These are phyloP conservation scores for Psilocybe cyanescens DNA, from an alignment of 768 basidiomycete species.

Conservation along the genomic window DNA sequence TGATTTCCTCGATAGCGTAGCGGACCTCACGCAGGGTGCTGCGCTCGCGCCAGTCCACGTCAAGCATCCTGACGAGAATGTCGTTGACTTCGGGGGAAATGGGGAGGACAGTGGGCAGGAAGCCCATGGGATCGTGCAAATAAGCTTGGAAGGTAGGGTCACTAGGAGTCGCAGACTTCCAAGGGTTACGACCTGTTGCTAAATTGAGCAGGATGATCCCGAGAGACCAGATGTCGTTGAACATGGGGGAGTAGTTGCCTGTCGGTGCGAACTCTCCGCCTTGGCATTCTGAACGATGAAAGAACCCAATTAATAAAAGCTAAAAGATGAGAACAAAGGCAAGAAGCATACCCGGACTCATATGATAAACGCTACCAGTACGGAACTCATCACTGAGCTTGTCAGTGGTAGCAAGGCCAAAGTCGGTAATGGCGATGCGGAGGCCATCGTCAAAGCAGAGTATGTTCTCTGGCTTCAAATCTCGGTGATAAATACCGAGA, in stretches of 20 bases:
- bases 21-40: constrained; percentile 56
- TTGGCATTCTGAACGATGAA: constrained; percentile 75
- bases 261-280: constrained; percentile 77
- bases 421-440: constrained; percentile 90
- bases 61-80: constrained; percentile 78
- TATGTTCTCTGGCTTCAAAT: constrained; percentile 97
- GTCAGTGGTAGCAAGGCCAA: constrained; percentile 93
- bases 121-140: constrained; percentile 75
- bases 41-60: constrained; percentile 50
- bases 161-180: constrained; percentile 87
- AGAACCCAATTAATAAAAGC: constrained; percentile 6
- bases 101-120: constrained; percentile 87
- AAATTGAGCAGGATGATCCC: constrained; percentile 98
- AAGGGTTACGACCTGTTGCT: constrained; percentile 96
- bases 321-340: not conserved
- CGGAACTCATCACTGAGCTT: constrained; percentile 88
- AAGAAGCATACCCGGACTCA: constrained; percentile 81
- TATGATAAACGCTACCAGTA: constrained; percentile 95
- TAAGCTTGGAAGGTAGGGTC: constrained; percentile 96
- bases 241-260: constrained; percentile 82
- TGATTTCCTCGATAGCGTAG: constrained; percentile 53
- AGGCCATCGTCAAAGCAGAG: constrained; percentile 85
- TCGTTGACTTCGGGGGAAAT: constrained; percentile 78
- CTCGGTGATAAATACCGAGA: constrained; percentile 94
- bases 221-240: constrained; percentile 96